Conservation (phyloP, 805 yeast genomes). For the Saturnispora diversa region DNA sequence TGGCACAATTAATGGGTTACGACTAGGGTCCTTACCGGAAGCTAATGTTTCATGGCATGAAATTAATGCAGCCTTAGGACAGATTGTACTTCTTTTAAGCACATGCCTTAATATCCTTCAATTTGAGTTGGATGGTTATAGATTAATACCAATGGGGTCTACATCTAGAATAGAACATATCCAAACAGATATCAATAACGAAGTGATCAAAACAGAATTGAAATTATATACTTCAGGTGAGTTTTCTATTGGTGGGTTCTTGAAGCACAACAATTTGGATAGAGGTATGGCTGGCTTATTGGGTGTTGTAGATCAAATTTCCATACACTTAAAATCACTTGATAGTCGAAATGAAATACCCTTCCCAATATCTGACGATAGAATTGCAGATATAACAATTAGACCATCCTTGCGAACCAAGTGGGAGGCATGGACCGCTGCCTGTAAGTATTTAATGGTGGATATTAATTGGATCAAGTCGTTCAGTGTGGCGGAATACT, state of each 20-base stretch:
- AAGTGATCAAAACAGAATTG: conserved; percentile 34
- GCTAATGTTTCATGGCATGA: conserved; percentile 79
- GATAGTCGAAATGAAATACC: conserved; percentile 63
- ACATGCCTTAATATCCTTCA: conserved; percentile 54
- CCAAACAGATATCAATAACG: conserved; percentile 29
- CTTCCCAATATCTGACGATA: conserved; percentile 59
- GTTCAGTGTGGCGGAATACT: conserved; percentile 43
- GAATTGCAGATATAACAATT: conserved; percentile 73
- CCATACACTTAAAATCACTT: conserved; percentile 32
- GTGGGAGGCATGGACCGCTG: conserved; percentile 81
- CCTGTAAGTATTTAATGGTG: conserved; percentile 74
- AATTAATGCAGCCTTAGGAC: conserved; percentile 87
- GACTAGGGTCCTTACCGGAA: conserved; percentile 63
- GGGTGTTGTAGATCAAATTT: conserved; percentile 50
- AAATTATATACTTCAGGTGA: conserved; percentile 65
- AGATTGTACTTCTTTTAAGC: conserved; percentile 58
- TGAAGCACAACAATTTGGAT: conserved; percentile 72
- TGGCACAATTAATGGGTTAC: conserved; percentile 79
- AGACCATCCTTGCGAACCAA: conserved; percentile 53
- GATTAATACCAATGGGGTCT: conserved; percentile 75
- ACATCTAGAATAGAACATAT: conserved; percentile 64
- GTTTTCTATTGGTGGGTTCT: conserved; percentile 58
- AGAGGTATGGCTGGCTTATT: conserved; percentile 73
- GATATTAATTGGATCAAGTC: conserved; percentile 80
- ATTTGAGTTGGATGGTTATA: conserved; percentile 49